Evolutionary conservation across 306 rosid genomes (phyloP).

Genomic region (Begonia fuchsioides): DNA sequence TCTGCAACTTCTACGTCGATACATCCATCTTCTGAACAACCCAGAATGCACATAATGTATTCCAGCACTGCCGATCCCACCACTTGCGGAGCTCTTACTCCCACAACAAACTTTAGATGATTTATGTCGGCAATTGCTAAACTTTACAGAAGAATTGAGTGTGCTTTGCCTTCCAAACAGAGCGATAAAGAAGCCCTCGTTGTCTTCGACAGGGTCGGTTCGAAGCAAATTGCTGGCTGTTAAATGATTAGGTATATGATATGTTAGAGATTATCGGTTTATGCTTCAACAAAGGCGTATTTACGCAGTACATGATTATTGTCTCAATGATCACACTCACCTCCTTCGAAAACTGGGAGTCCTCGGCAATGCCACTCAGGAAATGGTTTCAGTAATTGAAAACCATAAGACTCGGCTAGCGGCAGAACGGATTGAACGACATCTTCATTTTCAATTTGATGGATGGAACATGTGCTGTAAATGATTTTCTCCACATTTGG

Average conservation of each 20-base stretch:
- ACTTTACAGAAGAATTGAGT: neutral
- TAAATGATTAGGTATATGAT: neutral
- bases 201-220: conserved; percentile 52
- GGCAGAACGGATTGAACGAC: conserved; percentile 53
- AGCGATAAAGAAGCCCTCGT: conserved; percentile 85
- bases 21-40: conserved; percentile 23
- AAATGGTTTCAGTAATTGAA: conserved; percentile 9
- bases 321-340: conserved; percentile 16
- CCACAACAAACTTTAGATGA: neutral
- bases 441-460: conserved; percentile 73
- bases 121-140: no score
- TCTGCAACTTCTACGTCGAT: neutral
- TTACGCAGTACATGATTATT: no score
- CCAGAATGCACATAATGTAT: conserved; percentile 10
- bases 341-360: conserved; percentile 8
- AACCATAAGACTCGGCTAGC: conserved; percentile 46
- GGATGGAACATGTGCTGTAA: conserved; percentile 74
- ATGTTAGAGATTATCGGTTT: neutral
- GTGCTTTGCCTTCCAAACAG: conserved; percentile 24
- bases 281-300: no score
- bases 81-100: neutral
- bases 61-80: neutral
- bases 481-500: conserved; percentile 64
- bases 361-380: conserved; percentile 12
- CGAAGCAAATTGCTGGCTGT: conserved; percentile 48